These are phyloP conservation scores for Neonectria hederae DNA, from an alignment of 2,329 filamentous ascomycete genomes.

Conservation along the genomic window DNA sequence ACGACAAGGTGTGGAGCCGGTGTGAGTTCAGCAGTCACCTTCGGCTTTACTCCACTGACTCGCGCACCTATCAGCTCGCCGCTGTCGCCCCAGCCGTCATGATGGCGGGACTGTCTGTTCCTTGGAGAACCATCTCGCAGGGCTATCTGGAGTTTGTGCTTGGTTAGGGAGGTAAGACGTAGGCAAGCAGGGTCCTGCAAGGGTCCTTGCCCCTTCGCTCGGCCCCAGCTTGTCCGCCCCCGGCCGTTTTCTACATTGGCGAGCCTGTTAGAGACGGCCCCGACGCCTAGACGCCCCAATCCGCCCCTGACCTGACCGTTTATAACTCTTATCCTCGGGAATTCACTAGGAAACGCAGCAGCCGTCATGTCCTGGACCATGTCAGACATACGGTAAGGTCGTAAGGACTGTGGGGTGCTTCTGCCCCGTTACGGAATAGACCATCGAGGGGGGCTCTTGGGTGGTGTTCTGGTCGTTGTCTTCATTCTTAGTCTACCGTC, in stretches of 20 bases:
- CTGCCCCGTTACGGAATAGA: neutral
- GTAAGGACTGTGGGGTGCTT: neutral
- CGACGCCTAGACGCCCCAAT: neutral
- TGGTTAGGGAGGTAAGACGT: conserved; percentile 1
- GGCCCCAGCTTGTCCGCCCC: neutral
- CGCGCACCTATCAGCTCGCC: conserved; percentile 4
- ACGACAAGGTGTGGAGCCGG: conserved; percentile 5
- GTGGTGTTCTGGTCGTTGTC: neutral
- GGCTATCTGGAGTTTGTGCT: neutral
- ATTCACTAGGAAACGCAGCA: neutral
- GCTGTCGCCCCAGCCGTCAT: neutral
- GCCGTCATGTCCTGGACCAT: neutral
- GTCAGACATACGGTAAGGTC: neutral
- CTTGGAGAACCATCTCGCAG: neutral
- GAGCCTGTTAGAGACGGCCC: conserved; percentile 3
- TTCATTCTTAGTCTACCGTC: conserved; percentile 14
- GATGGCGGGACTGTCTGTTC: neutral
- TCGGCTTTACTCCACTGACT: neutral
- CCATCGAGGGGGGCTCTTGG: neutral
- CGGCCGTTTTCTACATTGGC: neutral
- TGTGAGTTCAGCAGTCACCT: neutral
- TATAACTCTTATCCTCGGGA: neutral
- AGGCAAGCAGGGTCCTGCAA: neutral
- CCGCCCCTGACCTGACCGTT: neutral
- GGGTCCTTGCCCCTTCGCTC: neutral